Percentiles rank a stretch among this genome's conserved stretches.
These are phyloP conservation scores for Buxus sempervirens DNA, from an alignment of 164 flowering plant species.

Conservation along the genomic window DNA sequence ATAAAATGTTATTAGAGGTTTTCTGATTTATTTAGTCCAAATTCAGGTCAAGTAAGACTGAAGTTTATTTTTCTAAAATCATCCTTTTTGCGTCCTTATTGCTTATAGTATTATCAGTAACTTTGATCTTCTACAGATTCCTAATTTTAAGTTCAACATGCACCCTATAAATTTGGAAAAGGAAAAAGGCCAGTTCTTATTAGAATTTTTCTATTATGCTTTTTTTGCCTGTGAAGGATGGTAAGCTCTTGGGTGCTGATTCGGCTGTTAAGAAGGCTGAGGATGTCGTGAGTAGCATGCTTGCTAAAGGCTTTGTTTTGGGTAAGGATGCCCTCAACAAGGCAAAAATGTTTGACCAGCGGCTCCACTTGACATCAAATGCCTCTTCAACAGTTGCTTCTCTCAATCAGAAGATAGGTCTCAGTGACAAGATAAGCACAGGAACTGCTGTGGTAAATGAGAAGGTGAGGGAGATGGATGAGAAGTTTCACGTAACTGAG, in stretches of 20 bases:
- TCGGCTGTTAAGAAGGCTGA: constrained; percentile 58
- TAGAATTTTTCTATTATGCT: too few species aligned
- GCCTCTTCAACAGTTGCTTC: constrained; percentile 70
- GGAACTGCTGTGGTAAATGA: constrained; percentile 61
- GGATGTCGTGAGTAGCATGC: constrained; percentile 77
- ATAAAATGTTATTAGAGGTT: neutral
- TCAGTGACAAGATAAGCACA: constrained; percentile 57
- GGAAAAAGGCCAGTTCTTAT: neutral
- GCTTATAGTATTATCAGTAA: neutral
- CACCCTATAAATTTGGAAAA: neutral
- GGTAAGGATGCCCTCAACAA: constrained; percentile 80
- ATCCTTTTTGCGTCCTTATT: neutral
- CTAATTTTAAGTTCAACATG: neutral
- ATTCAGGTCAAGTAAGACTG: neutral
- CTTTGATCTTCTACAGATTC: neutral
- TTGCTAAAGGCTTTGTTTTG: constrained; percentile 71
- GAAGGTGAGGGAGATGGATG: constrained; percentile 67
- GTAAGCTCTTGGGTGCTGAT: constrained; percentile 16
- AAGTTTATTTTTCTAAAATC: too few species aligned
- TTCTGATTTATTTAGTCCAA: neutral
- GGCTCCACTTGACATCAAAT: constrained; percentile 50
- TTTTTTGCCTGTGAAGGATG: constrained; percentile 22
- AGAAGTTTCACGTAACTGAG: constrained; percentile 56
- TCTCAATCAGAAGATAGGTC: constrained; percentile 54
- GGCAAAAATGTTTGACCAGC: constrained; percentile 69